phyloP scores from a whole-genome alignment of 805 yeast species.

The Yamadazyma scolyti region DNA sequence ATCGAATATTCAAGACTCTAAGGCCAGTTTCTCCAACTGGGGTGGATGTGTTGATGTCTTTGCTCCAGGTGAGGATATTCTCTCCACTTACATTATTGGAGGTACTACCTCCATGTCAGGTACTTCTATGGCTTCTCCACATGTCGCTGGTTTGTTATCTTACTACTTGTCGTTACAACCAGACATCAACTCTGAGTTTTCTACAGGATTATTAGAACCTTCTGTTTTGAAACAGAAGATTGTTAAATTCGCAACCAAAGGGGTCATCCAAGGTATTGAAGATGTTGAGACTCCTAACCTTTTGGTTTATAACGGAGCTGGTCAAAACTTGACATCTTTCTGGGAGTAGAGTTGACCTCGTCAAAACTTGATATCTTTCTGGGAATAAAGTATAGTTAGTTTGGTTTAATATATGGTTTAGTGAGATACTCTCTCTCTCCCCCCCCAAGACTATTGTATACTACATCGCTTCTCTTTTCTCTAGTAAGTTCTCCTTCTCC shows the following conservation, averaged over 20 bases:
- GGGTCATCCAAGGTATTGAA: slow-evolving; percentile 42
- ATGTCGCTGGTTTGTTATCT: slow-evolving; percentile 52
- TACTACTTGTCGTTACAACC: slow-evolving; percentile 58
- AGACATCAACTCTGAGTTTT: slow-evolving; percentile 45
- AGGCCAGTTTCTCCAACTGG: slow-evolving; percentile 52
- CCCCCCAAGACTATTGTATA: too few relatives aligned
- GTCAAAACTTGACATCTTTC: slow-evolving; percentile 48
- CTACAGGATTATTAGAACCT: slow-evolving; percentile 45
- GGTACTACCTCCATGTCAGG: slow-evolving; percentile 56
- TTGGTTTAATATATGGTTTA: too few relatives aligned
- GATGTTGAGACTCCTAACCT: slow-evolving; percentile 53
- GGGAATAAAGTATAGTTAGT: too few relatives aligned
- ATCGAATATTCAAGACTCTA: slow-evolving; percentile 39
- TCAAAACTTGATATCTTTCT: too few relatives aligned
- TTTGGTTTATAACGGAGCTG: slow-evolving; percentile 61
- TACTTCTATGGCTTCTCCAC: slow-evolving; percentile 65
- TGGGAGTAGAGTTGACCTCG: too few relatives aligned
- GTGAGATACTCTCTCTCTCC: too few relatives aligned
- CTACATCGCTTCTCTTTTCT: too few relatives aligned
- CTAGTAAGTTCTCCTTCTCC: too few relatives aligned
- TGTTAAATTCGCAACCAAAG: slow-evolving; percentile 49
- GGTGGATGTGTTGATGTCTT: slow-evolving; percentile 52
- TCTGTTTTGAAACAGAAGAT: slow-evolving; percentile 51
- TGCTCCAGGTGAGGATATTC: slow-evolving; percentile 55
- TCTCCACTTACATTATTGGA: slow-evolving; percentile 54